A percentile compares a stretch with the other conserved stretches of the same genome.
Evolutionary conservation across 805 yeast genomes (phyloP).

Genomic region (Yarrowia hollandica): DNA sequence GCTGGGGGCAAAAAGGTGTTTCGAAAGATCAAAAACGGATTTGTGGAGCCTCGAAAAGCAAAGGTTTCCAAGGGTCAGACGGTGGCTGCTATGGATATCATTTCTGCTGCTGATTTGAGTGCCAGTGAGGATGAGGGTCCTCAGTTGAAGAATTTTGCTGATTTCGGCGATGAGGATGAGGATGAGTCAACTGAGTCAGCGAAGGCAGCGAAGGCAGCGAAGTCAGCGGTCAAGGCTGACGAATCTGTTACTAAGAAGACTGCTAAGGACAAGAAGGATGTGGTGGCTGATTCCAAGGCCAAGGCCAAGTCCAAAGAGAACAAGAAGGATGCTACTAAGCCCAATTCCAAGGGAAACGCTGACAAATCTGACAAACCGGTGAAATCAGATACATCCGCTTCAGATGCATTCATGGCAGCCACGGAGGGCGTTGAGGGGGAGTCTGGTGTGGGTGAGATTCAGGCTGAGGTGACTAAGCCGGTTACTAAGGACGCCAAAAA

Average conservation of each 20-base stretch:
- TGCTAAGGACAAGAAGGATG: neutral
- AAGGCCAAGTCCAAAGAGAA: neutral
- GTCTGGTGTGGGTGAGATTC: too few relatives aligned
- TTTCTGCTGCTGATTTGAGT: slow-evolving; percentile 13
- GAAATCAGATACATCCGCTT: too few relatives aligned
- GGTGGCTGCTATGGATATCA: slow-evolving; percentile 4
- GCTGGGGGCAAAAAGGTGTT: slow-evolving; percentile 1
- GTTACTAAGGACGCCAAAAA: too few relatives aligned
- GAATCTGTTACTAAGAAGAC: too few relatives aligned
- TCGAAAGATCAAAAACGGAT: slow-evolving; percentile 25
- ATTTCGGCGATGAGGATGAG: neutral
- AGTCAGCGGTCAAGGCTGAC: too few relatives aligned
- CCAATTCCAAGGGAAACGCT: too few relatives aligned
- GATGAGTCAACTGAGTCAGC: too few relatives aligned
- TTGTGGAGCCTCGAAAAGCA: slow-evolving; percentile 9
- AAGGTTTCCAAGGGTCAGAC: neutral
- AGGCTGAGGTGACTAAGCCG: too few relatives aligned
- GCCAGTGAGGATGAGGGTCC: neutral
- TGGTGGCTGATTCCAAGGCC: neutral
- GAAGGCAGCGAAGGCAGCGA: neutral
- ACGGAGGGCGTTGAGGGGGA: too few relatives aligned
- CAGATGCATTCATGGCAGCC: too few relatives aligned
- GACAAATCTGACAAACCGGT: too few relatives aligned
- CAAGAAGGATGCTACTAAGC: neutral
- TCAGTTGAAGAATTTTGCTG: neutral